Evolutionary conservation across 176 grass and related monocot genomes (phyloP).

Genomic region (Aegilops bicornis): DNA sequence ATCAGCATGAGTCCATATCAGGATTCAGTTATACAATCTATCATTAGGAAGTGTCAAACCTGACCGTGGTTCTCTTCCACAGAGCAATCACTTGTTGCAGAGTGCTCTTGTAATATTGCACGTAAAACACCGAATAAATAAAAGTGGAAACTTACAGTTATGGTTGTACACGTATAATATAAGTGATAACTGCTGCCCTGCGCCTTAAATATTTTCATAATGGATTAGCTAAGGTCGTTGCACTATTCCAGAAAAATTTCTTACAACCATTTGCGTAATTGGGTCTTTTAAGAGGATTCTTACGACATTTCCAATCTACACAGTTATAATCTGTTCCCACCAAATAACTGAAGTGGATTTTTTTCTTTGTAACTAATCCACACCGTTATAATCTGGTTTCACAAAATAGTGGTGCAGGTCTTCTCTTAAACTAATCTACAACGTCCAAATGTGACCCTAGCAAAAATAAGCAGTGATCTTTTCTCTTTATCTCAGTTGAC

Average conservation of each 20-base stretch:
- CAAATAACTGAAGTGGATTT: neutral
- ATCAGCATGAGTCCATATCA: neutral
- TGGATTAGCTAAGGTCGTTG: neutral
- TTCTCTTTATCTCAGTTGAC: neutral
- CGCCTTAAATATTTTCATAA: neutral
- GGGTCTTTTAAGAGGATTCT: neutral
- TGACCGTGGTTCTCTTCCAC: neutral
- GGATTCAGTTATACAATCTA: constrained; percentile 1
- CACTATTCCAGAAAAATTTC: neutral
- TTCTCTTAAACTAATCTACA: neutral
- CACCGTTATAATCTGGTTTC: neutral
- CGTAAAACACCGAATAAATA: neutral
- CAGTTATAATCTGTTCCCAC: neutral
- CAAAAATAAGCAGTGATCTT: neutral
- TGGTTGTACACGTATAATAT: neutral
- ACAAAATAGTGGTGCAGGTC: neutral
- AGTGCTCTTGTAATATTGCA: constrained; percentile 6
- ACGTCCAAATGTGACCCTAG: neutral
- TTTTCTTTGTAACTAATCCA: neutral
- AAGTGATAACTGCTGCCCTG: neutral
- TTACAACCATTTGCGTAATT: neutral
- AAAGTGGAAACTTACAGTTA: neutral
- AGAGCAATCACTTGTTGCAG: neutral
- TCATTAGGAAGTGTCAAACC: neutral
- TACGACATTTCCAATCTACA: neutral